Conservation (phyloP, 805 yeast species). For the Clavispora vitiphila region DNA sequence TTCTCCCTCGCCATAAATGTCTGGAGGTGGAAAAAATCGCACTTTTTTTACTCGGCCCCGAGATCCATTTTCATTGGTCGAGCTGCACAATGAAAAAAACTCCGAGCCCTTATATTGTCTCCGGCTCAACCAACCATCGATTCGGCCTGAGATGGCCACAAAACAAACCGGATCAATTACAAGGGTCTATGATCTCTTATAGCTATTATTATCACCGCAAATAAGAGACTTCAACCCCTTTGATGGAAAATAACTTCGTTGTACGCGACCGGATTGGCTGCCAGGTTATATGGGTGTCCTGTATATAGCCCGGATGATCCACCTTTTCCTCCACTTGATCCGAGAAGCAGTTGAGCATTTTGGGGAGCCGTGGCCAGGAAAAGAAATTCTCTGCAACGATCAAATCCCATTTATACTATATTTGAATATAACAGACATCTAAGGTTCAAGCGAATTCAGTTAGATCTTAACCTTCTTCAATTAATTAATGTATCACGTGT, state of each 20-base stretch:
- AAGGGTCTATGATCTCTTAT: too few relatives aligned
- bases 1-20: constrained; percentile 1
- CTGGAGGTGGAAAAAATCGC: constrained; percentile 15
- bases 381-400: too few relatives aligned
- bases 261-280: not conserved
- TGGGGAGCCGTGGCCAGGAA: too few relatives aligned
- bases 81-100: not conserved
- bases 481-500: not conserved
- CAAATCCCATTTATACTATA: too few relatives aligned
- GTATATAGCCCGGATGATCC: not conserved
- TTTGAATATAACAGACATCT: too few relatives aligned
- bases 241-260: not conserved
- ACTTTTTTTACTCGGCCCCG: constrained; percentile 14
- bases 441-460: too few relatives aligned
- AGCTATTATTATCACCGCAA: too few relatives aligned
- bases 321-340: not conserved
- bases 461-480: too few relatives aligned
- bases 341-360: not conserved
- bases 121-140: not conserved
- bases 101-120: not conserved
- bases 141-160: too few relatives aligned
- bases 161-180: too few relatives aligned
- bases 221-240: not conserved
- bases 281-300: not conserved
- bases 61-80: constrained; percentile 13